phyloP scores from a whole-genome alignment of 176 grass and related monocot genomes.

The Triticum turgidum region DNA sequence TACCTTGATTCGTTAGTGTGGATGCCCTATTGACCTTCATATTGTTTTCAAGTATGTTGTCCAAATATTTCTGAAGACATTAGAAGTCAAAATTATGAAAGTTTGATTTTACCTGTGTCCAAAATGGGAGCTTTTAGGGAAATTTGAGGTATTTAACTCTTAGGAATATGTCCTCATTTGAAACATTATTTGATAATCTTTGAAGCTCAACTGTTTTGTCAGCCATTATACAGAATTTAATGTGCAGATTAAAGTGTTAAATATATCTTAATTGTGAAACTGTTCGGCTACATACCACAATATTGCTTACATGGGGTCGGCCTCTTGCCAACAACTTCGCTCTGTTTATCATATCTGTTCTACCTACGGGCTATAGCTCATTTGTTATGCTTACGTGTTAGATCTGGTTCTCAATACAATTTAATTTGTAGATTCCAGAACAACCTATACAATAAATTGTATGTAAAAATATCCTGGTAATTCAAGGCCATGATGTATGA shows the following conservation, averaged over 20 bases:
- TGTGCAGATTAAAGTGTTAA: not conserved
- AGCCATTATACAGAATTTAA: not conserved
- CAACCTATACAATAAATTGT: not conserved
- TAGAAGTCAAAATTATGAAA: not conserved
- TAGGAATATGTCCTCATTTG: not conserved
- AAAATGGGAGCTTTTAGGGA: not conserved
- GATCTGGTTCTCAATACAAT: not conserved
- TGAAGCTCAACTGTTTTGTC: not conserved
- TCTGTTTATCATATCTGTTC: not conserved
- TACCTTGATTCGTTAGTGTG: not conserved
- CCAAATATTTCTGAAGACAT: not conserved
- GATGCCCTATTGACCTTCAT: not conserved
- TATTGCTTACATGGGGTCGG: not conserved
- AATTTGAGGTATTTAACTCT: not conserved
- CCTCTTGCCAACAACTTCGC: not conserved
- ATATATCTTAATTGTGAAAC: not conserved
- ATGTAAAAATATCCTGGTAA: not conserved
- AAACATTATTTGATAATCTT: not conserved
- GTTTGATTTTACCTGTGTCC: not conserved
- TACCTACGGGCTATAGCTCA: not conserved
- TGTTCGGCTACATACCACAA: not conserved
- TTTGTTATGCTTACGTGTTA: not conserved
- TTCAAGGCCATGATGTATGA: conserved; percentile 18
- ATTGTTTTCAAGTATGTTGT: not conserved
- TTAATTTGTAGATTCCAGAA: conserved; percentile 1